These are phyloP conservation scores for Periconia digitata DNA, from an alignment of 2,329 filamentous ascomycete genomes.

Conservation along the genomic window DNA sequence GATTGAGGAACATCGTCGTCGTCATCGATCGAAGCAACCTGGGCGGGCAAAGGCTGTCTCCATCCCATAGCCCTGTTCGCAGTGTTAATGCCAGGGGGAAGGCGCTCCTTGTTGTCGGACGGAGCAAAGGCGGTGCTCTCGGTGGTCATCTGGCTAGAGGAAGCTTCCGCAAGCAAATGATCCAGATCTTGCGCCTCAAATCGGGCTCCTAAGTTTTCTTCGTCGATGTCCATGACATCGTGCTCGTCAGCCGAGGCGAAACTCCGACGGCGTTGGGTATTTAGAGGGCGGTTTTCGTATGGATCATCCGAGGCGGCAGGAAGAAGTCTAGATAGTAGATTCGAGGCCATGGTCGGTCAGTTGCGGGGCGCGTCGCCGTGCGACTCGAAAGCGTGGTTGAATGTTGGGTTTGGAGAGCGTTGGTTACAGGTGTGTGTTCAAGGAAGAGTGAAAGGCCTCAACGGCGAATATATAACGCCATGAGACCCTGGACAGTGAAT, in stretches of 20 bases:
- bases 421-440: no score
- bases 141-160: conserved; percentile 50
- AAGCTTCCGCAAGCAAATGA: conserved; percentile 55
- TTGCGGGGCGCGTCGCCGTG: conserved; percentile 29
- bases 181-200: conserved; percentile 62
- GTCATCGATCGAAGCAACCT: conserved; percentile 44
- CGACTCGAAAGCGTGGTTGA: no score
- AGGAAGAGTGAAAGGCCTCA: conserved; percentile 21
- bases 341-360: conserved; percentile 53
- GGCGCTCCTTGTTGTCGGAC: conserved; percentile 28
- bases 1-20: conserved; percentile 67
- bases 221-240: conserved; percentile 52
- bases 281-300: conserved; percentile 46
- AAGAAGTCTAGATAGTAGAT: conserved; percentile 55
- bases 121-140: conserved; percentile 45
- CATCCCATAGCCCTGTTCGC: conserved; percentile 38
- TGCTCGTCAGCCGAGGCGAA: conserved; percentile 41
- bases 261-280: conserved; percentile 21
- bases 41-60: conserved; percentile 32
- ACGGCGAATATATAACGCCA: conserved; percentile 19
- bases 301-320: conserved; percentile 51
- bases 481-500: conserved; percentile 11
- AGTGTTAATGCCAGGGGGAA: conserved; percentile 27
- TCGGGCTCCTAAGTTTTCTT: conserved; percentile 52
- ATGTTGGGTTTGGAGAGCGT: no score